Conservation (phyloP, 495 filamentous ascomycete species). For the Xylaria scruposa region DNA sequence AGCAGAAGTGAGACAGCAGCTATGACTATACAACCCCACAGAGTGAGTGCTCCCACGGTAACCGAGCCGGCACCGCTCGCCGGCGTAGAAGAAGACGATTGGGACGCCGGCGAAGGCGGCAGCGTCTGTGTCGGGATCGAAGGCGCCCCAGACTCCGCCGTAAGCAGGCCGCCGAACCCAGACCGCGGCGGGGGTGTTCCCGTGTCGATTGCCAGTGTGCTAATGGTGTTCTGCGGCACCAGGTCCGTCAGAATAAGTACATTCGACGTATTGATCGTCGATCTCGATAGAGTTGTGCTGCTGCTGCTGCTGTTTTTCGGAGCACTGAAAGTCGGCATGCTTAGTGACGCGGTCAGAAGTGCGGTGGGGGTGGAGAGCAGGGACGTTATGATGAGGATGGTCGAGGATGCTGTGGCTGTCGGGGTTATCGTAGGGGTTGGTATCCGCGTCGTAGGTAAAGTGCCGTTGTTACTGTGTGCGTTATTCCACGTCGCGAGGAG, state of each 20-base stretch:
- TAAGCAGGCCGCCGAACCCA: conserved; percentile 25
- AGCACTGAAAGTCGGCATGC: background rate
- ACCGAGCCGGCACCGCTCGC: conserved; percentile 24
- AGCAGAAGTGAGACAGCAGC: conserved; percentile 10
- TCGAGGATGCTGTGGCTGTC: conserved; percentile 9
- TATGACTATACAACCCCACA: conserved; percentile 28
- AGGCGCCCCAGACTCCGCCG: conserved; percentile 21
- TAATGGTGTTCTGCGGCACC: conserved; percentile 20
- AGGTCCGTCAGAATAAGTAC: conserved; percentile 29
- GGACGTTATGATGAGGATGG: conserved; percentile 1
- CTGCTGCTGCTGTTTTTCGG: background rate
- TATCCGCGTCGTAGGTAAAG: conserved; percentile 7
- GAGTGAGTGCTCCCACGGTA: background rate
- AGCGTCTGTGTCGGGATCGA: background rate
- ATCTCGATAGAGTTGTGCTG: background rate
- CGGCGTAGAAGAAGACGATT: conserved; percentile 7
- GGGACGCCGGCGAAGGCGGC: background rate
- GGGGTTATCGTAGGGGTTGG: background rate
- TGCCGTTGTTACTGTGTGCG: conserved; percentile 14
- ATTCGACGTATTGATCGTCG: conserved; percentile 30
- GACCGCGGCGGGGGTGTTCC: conserved; percentile 30
- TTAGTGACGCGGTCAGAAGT: conserved; percentile 13
- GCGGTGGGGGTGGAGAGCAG: background rate
- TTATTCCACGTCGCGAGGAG: conserved; percentile 43
- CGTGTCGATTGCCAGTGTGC: conserved; percentile 30